phyloP scores from a whole-genome alignment of 345 rosid species.

The Alliaria petiolata region DNA sequence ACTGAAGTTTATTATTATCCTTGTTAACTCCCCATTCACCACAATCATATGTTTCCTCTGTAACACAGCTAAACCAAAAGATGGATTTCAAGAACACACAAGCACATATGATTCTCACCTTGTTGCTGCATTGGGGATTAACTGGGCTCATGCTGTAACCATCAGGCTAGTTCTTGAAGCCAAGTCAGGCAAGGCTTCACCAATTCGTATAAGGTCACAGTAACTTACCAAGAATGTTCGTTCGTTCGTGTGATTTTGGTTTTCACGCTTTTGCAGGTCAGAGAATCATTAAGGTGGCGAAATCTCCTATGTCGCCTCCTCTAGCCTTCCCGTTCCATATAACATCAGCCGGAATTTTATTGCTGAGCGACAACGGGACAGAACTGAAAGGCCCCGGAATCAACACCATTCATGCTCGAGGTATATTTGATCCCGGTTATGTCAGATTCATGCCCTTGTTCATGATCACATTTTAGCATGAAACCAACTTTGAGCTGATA shows the following conservation, averaged over 20 bases:
- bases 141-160: conserved; percentile 92
- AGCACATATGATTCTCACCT: conserved; percentile 57
- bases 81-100: conserved; percentile 29
- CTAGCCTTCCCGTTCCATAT: conserved; percentile 69
- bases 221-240: background rate
- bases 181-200: conserved; percentile 51
- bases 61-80: conserved; percentile 40
- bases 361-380: conserved; percentile 54
- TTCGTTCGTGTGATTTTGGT: background rate
- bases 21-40: background rate
- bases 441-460: background rate
- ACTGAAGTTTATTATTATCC: conserved; percentile 3
- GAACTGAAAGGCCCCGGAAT: conserved; percentile 61
- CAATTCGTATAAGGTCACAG: background rate
- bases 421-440: background rate
- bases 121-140: conserved; percentile 75
- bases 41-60: background rate
- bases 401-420: conserved; percentile 45
- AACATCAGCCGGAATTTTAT: conserved; percentile 59
- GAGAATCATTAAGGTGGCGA: conserved; percentile 73
- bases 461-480: background rate
- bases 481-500: background rate
- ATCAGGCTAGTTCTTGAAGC: conserved; percentile 68
- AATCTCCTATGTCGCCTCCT: conserved; percentile 81
- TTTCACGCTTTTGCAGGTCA: conserved; percentile 47